Evolutionary conservation across 805 yeast genomes (phyloP).

Genomic region (Starmerella floris): DNA sequence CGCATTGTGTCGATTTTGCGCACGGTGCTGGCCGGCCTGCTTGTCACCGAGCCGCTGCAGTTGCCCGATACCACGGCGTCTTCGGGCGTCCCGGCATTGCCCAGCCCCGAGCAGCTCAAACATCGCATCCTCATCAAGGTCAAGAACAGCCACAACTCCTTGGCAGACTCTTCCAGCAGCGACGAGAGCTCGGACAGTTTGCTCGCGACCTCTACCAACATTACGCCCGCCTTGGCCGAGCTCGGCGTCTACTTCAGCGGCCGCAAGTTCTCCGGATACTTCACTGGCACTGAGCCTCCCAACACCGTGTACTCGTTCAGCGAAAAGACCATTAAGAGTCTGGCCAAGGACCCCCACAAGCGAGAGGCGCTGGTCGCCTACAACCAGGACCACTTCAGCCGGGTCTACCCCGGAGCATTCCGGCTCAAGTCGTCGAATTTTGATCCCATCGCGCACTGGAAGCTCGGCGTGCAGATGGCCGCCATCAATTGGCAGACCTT

Average conservation of each 20-base stretch:
- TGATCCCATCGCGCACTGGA: conserved; percentile 70
- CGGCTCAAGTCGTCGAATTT: conserved; percentile 71
- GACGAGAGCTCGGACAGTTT: conserved; percentile 26
- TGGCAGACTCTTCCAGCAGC: background rate
- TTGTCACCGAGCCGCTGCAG: conserved; percentile 34
- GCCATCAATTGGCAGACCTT: conserved; percentile 95
- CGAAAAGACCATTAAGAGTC: conserved; percentile 51
- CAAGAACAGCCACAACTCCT: conserved; percentile 29
- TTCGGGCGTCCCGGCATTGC: conserved; percentile 34
- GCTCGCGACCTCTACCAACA: conserved; percentile 1
- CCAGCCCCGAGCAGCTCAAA: conserved; percentile 61
- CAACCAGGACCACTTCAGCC: conserved; percentile 57
- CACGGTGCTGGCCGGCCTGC: conserved; percentile 44
- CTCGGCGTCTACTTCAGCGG: conserved; percentile 69
- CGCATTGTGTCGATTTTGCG: conserved; percentile 41
- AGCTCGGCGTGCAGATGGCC: conserved; percentile 79
- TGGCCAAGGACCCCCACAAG: conserved; percentile 51
- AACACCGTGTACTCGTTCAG: conserved; percentile 81
- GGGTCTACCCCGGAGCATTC: conserved; percentile 76
- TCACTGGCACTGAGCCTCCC: conserved; percentile 73
- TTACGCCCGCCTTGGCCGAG: conserved; percentile 34
- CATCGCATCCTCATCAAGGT: conserved; percentile 67
- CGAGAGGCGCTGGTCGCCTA: conserved; percentile 51
- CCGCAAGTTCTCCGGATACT: conserved; percentile 62
- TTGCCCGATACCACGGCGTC: conserved; percentile 13